These are phyloP conservation scores for Dothidotthia symphoricarpi DNA, from an alignment of 2,329 filamentous ascomycete genomes.

Conservation along the genomic window DNA sequence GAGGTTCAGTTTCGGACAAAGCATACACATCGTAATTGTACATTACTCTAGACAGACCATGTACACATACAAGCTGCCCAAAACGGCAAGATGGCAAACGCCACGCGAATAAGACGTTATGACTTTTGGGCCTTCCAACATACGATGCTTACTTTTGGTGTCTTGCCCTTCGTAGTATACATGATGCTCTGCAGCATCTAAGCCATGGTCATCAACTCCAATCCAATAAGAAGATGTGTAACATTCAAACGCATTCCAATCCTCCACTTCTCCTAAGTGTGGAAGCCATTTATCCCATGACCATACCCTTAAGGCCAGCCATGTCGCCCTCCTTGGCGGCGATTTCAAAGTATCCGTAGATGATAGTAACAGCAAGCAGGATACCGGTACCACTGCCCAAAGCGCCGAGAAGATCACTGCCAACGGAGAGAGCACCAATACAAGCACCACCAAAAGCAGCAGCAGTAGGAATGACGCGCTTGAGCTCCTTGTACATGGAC, in stretches of 20 bases:
- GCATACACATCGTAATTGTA: conserved; percentile 6
- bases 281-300: conserved; percentile 48
- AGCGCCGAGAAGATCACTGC: conserved; percentile 92
- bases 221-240: conserved; percentile 10
- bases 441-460: conserved; percentile 98
- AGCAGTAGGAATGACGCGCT: conserved; percentile 97
- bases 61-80: too few relatives aligned
- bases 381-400: conserved; percentile 97
- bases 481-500: conserved; percentile 99
- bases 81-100: too few relatives aligned
- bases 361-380: conserved; percentile 97
- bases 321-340: conserved; percentile 98
- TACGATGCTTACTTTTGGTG: conserved; percentile 8
- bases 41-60: conserved; percentile 4
- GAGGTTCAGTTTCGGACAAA: too few relatives aligned
- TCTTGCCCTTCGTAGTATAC: conserved; percentile 13
- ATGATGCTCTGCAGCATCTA: conserved; percentile 11
- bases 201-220: conserved; percentile 7
- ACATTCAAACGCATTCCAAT: background rate
- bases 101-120: conserved; percentile 5
- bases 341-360: conserved; percentile 99
- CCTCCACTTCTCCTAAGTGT: conserved; percentile 1
- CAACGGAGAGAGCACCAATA: conserved; percentile 95
- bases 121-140: conserved; percentile 6
- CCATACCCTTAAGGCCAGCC: conserved; percentile 69